A percentile compares a stretch with the other conserved stretches of the same genome.
These are phyloP conservation scores for Funneliformis geosporum DNA, from an alignment of 192 early-diverging fungal species.

Conservation along the genomic window DNA sequence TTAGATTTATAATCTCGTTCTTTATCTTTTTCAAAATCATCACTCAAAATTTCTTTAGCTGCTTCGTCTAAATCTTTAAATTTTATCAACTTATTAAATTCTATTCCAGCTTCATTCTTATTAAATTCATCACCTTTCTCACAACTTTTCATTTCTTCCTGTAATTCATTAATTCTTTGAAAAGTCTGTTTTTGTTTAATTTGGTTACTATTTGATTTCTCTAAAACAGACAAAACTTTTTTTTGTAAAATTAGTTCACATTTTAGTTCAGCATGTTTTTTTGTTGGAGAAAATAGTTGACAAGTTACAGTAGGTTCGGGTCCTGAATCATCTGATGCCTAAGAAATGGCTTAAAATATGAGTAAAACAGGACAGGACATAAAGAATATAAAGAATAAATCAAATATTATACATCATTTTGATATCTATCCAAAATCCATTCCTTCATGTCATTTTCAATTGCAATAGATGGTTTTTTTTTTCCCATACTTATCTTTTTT, in stretches of 20 bases:
- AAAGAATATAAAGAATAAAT: not conserved
- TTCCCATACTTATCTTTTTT: not conserved
- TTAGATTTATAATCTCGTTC: constrained; percentile 38
- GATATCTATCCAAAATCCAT: constrained; percentile 34
- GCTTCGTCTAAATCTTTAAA: constrained; percentile 39
- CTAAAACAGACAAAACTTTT: constrained; percentile 1
- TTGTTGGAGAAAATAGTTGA: constrained; percentile 3
- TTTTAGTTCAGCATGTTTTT: constrained; percentile 27
- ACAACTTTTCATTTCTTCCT: not conserved
- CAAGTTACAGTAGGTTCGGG: not conserved
- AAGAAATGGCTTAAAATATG: constrained; percentile 4
- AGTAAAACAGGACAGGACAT: not conserved
- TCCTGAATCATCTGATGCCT: constrained; percentile 19
- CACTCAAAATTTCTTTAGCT: constrained; percentile 40
- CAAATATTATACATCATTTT: constrained; percentile 31
- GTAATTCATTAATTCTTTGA: constrained; percentile 22
- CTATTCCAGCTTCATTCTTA: constrained; percentile 29
- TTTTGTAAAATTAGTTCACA: constrained; percentile 29
- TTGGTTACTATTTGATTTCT: constrained; percentile 24
- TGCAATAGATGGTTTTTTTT: not conserved
- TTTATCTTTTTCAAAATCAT: constrained; percentile 29
- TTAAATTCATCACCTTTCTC: constrained; percentile 16
- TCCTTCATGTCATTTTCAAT: constrained; percentile 26
- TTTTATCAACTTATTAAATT: constrained; percentile 38
- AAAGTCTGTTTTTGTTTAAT: constrained; percentile 34